Conservation (phyloP, 192 early-diverging fungal genomes). For the Coemansia sp. region DNA sequence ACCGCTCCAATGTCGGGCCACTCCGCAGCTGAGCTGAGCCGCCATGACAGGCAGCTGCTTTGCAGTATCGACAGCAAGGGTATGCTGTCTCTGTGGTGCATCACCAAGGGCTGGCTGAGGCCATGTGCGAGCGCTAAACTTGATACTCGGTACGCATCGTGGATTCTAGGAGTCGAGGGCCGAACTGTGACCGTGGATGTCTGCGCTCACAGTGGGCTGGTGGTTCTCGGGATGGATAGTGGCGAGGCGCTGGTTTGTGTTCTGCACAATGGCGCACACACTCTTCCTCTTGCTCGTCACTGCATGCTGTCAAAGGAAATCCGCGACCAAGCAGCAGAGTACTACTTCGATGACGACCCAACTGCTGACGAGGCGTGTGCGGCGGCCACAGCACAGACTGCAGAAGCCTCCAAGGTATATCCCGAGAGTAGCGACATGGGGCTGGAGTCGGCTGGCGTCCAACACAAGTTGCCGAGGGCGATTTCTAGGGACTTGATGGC, state of each 20-base stretch:
- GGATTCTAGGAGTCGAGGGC: slow-evolving; percentile 34
- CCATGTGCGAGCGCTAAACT: slow-evolving; percentile 19
- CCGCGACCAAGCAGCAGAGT: slow-evolving; percentile 12
- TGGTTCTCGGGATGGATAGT: slow-evolving; percentile 29
- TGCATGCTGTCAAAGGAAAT: slow-evolving; percentile 3
- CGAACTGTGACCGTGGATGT: slow-evolving; percentile 1
- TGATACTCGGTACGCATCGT: slow-evolving; percentile 11
- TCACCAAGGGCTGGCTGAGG: neutral
- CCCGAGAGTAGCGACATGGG: neutral
- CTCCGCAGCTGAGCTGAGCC: neutral
- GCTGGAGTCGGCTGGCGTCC: neutral
- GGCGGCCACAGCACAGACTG: neutral
- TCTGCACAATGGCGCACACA: slow-evolving; percentile 11
- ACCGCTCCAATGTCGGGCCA: neutral
- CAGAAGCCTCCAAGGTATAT: neutral
- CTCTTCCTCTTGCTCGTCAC: neutral
- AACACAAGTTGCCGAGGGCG: neutral
- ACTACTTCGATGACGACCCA: slow-evolving; percentile 9
- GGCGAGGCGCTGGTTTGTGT: slow-evolving; percentile 36
- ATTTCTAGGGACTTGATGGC: neutral
- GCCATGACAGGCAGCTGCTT: slow-evolving; percentile 10
- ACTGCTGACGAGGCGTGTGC: neutral
- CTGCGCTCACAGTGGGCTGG: slow-evolving; percentile 31
- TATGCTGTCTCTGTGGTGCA: slow-evolving; percentile 39
- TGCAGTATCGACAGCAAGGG: slow-evolving; percentile 11